phyloP scores from a whole-genome alignment of 495 filamentous ascomycete genomes.

The Talaromyces adpressus region DNA sequence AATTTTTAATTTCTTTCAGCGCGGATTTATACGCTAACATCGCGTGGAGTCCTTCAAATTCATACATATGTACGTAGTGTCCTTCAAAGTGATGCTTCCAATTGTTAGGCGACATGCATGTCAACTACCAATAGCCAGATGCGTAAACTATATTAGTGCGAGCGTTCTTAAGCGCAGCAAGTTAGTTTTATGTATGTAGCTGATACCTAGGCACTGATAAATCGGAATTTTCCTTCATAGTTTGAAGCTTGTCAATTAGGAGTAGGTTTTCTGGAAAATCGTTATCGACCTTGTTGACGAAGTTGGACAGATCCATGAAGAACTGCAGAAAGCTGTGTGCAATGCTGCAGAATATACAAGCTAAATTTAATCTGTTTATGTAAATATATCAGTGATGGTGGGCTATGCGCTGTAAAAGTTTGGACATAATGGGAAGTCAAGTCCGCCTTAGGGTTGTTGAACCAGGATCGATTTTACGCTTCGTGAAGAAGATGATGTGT shows the following conservation, averaged over 20 bases:
- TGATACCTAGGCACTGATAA: not conserved
- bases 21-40: not conserved
- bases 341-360: not conserved
- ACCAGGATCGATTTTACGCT: not conserved
- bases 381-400: not conserved
- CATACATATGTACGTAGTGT: not conserved
- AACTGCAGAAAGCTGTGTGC: not conserved
- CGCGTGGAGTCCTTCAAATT: not conserved
- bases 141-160: not conserved
- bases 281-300: not conserved
- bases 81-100: constrained; percentile 10
- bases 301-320: not conserved
- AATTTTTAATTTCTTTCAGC: not conserved
- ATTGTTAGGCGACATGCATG: constrained; percentile 7
- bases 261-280: not conserved
- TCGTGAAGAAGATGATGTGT: not conserved
- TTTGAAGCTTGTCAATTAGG: not conserved
- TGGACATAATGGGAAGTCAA: not conserved
- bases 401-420: not conserved
- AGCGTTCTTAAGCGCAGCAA: not conserved
- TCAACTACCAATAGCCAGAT: constrained; percentile 3
- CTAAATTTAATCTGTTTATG: not conserved
- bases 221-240: not conserved
- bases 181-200: not conserved
- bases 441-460: not conserved